Evolutionary conservation across 768 basidiomycete genomes (phyloP).

Genomic region (Macrolepiota fuliginosa): DNA sequence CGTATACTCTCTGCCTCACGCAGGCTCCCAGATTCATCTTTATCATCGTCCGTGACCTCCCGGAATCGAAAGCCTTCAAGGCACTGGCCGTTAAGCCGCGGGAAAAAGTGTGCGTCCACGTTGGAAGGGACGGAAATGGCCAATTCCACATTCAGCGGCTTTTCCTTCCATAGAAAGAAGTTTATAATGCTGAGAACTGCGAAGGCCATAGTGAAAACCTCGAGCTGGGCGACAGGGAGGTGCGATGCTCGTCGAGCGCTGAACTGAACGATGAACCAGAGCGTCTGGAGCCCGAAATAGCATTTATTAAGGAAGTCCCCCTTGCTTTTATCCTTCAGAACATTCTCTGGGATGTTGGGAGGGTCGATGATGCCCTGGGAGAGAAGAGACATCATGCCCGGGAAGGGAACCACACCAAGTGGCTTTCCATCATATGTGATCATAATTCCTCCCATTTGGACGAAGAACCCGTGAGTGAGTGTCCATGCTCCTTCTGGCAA

Average conservation of each 20-base stretch:
- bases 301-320: background rate
- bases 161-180: background rate
- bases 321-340: background rate
- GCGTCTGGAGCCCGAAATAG: background rate
- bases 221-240: background rate
- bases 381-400: background rate
- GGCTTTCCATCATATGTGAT: background rate
- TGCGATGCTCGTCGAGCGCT: background rate
- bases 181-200: background rate
- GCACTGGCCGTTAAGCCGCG: background rate
- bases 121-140: background rate
- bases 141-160: background rate
- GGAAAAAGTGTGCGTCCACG: background rate
- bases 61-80: background rate
- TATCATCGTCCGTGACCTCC: background rate
- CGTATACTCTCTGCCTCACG: background rate
- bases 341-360: background rate
- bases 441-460: background rate
- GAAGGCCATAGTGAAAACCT: background rate
- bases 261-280: background rate
- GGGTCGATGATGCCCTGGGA: background rate
- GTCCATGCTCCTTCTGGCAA: background rate
- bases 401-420: constrained; percentile 15
- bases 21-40: background rate
- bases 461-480: background rate